Percentiles rank a stretch among this genome's conserved stretches.
Conservation (phyloP, 169 alveolate species). For the Eimeria necatrix region DNA sequence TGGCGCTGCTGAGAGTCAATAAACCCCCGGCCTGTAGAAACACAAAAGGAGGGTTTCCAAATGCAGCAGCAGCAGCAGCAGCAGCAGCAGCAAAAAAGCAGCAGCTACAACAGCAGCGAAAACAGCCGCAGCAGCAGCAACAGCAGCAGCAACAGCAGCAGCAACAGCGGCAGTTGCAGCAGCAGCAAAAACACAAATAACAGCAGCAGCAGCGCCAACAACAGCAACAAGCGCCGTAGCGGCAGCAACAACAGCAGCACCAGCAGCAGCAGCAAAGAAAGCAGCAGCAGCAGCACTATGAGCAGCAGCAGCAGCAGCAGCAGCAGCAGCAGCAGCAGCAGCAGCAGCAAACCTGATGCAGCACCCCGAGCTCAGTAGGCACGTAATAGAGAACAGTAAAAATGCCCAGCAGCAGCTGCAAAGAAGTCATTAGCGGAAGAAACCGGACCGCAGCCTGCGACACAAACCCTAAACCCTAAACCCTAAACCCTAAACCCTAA, state of each 20-base stretch:
- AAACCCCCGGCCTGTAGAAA: constrained; percentile 7
- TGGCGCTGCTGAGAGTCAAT: constrained; percentile 24
- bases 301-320: too few species aligned
- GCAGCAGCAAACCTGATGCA: constrained; percentile 75
- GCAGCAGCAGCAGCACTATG: too few species aligned
- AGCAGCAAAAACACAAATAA: background rate
- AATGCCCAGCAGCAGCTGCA: constrained; percentile 79
- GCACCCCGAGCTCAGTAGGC: constrained; percentile 80
- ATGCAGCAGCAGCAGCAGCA: background rate
- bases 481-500: background rate
- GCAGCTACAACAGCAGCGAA: too few species aligned
- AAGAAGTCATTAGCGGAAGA: constrained; percentile 50
- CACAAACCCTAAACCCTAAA: constrained; percentile 40
- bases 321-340: background rate
- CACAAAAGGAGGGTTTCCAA: background rate
- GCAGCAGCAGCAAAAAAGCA: too few species aligned
- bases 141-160: background rate
- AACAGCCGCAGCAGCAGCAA: background rate
- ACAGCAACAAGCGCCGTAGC: too few species aligned
- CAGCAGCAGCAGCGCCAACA: background rate
- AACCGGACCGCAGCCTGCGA: constrained; percentile 33
- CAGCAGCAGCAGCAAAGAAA: too few species aligned
- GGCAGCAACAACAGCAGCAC: too few species aligned
- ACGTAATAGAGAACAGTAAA: constrained; percentile 75
- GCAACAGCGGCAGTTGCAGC: background rate